Base-by-base conservation (phyloP, 345 rosid genomes). In the Linum tenue region DNA sequence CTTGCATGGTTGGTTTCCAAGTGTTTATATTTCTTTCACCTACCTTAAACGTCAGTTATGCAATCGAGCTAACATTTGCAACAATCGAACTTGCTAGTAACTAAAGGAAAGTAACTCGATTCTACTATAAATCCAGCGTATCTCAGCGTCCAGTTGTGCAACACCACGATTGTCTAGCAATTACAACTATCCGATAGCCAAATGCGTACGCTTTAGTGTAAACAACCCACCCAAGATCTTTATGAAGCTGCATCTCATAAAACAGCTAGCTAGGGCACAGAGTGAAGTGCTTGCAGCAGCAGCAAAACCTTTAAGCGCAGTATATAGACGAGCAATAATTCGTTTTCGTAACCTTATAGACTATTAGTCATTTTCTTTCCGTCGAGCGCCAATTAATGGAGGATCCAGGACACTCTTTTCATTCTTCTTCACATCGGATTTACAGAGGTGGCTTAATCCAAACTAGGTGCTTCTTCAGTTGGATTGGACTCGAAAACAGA, bases 401-500 rank as follows among this genome's bases (percentile, higher is more conserved):
- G 31, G 31, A 22, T 22, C 31, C 31, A 22, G 31, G 31, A 22
- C 31, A 22, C 31, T 22, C 31, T 22, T 22, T 22, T 22, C 31
- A 22, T 1, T 22, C 31, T 22, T 22, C 31, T 22, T 22, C 31
- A 22, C 31, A 22, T 22, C 31, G 31, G 31, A 22, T 22, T 22
- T 22, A 22, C 31, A 22, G 31, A 22, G 31, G 50, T 43, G 50
- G 50, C 6, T 31, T 85, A 90, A 39, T 92, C 96, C 86, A 88
- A 82, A 77, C 91, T 85, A 66, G 95, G 97, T 1, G 96, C 96
- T 71, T 88, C 92, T 77, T 92, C 97, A 4, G 97, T 90, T n/a
- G 97, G 98, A 65, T 90, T 92, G n/a, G 94, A 88, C 72, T 92
- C 98, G 0, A 92, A 90, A 44, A 88, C 86, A 71, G 90, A 86